Percentiles rank a stretch among this genome's conserved stretches.
Conservation (phyloP, 805 yeast species). For the Candida yuanshanica region DNA sequence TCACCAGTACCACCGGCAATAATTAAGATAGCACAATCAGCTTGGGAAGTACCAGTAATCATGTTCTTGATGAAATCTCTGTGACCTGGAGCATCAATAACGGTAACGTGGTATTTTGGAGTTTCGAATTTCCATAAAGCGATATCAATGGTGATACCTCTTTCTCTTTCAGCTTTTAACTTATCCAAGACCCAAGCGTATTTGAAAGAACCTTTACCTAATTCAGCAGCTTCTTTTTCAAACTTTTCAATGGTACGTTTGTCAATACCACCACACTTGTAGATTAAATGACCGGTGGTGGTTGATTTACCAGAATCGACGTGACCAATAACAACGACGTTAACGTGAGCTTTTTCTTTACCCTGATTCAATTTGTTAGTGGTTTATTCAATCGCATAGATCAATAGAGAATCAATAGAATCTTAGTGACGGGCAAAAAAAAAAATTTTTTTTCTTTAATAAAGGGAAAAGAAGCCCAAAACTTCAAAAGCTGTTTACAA, state of each 20-base stretch:
- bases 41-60: constrained; percentile 95
- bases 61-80: constrained; percentile 94
- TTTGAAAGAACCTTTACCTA: constrained; percentile 97
- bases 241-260: constrained; percentile 98
- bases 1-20: constrained; percentile 94
- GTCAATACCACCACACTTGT: constrained; percentile 99
- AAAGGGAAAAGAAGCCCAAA: too few relatives aligned
- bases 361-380: constrained; percentile 43
- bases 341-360: constrained; percentile 95
- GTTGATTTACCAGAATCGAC: constrained; percentile 99
- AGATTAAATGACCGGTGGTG: constrained; percentile 98
- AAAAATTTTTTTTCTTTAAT: neutral
- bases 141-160: constrained; percentile 95
- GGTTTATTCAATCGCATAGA: neutral
- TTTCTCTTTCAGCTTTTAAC: constrained; percentile 94
- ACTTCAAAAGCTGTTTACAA: too few relatives aligned
- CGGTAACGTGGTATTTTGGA: constrained; percentile 89
- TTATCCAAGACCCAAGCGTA: constrained; percentile 97
- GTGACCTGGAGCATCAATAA: constrained; percentile 95
- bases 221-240: constrained; percentile 97
- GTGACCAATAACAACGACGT: constrained; percentile 99
- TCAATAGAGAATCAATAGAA: neutral
- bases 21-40: constrained; percentile 88
- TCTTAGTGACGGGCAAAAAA: neutral
- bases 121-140: constrained; percentile 96